Evolutionary conservation across 2,329 filamentous ascomycete genomes (phyloP), one percentile per base, ranked within the genome.

Genomic region (Neopestalotiopsis rosae): DNA sequence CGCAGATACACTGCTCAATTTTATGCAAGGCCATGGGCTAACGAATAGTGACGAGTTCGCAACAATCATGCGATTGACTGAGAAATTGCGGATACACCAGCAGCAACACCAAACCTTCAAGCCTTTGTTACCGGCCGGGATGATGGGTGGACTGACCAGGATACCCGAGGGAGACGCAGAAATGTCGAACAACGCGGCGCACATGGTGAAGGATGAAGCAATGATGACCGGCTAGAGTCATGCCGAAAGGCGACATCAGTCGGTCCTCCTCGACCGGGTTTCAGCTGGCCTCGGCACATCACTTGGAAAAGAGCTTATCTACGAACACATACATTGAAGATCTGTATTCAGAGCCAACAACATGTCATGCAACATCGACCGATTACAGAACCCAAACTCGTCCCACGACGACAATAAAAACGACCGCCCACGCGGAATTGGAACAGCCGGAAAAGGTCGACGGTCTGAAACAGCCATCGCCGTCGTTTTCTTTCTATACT

Each of bases 1-100:
- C 1, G 87, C 97, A 4, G 91, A 95, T 75, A 90, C 95, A 2
- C 89, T 98, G 24, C 88, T 97, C 78, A 91, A 83, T 70, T 97
- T 95, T 77, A 92, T 98, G 78, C 88, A 94, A 74, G 90, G 90
- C 70, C 83, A 80, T 28, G 91, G 90, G 1, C 88, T 94, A 40
- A 89, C 93, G 17, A 93, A 96, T 76, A 88, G 94, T 61, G 88
- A 89, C 74, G 95, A 98, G 71, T 95, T 92, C 78, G 80, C 93
- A 72, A 89, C 90, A 3, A 90, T 98, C 62, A 86, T 94, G 20
- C 94, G 94, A 77, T 83, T 98, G 72, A 95, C 95, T 78, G 92
- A 97, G 79, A 97, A 95, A 80, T 86, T 97, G 38, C 90, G 93
- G 70, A 83, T 97, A 45, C 89, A 92, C 61, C 87, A 90, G 67